Percentiles rank a stretch among this genome's conserved stretches.
phyloP scores from a whole-genome alignment of 345 rosid genomes.

The Sisymbrium altissimum region DNA sequence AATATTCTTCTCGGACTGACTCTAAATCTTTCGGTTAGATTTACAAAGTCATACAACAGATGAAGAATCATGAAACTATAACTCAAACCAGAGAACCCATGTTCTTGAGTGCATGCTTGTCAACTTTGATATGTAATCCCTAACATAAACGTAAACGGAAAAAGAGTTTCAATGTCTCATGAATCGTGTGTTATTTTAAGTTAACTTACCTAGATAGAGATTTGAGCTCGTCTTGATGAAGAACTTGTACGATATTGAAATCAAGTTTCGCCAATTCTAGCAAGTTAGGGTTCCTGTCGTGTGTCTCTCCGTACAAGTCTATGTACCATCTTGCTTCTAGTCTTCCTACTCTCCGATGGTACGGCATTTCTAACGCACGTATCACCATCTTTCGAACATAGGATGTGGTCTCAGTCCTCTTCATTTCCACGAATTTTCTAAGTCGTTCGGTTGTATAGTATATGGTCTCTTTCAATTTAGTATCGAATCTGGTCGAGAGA shows the following conservation, averaged over 20 bases:
- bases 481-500: conserved; percentile 22
- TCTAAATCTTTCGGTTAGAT: background rate
- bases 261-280: conserved; percentile 38
- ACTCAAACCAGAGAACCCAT: background rate
- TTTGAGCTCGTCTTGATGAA: conserved; percentile 39
- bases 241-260: conserved; percentile 35
- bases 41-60: background rate
- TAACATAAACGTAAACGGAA: background rate
- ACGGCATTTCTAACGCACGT: conserved; percentile 40
- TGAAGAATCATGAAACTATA: background rate
- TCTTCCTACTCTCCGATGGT: conserved; percentile 36
- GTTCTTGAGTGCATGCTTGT: too few species aligned
- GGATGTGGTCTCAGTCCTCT: background rate
- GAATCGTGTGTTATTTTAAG: background rate
- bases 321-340: conserved; percentile 42
- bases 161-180: background rate
- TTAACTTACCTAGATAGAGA: conserved; percentile 24
- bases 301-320: conserved; percentile 20
- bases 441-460: conserved; percentile 21
- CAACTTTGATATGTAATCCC: background rate
- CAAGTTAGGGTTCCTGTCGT: conserved; percentile 18
- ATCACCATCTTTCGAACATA: conserved; percentile 20
- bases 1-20: background rate
- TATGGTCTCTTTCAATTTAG: conserved; percentile 32
- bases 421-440: conserved; percentile 6